Base-by-base conservation (phyloP, 768 basidiomycete genomes). In the Crassisporium funariophilum region DNA sequence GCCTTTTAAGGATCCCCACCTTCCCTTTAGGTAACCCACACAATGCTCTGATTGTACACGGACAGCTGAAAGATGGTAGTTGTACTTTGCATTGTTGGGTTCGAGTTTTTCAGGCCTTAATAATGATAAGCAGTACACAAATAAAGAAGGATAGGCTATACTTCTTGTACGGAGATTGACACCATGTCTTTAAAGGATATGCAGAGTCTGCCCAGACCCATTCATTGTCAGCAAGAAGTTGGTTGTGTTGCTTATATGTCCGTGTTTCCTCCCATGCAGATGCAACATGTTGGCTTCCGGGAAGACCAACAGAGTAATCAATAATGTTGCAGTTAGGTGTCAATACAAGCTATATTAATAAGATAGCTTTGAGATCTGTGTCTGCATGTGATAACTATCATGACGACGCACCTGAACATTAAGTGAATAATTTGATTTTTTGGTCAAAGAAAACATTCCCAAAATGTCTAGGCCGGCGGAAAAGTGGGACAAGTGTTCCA, bases 191-290 rank as follows among this genome's bases (percentile, higher is more conserved):
- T 5, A 48, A 53, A 5, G 69, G 64, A 53, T 72, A 72, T 11
- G 71, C 67, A 10, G 69, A 70, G 54, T 72, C 70, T 13, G 60
- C 68, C 68, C 70, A 71, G n/a, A 70, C 54, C 24, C 46, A 71
- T 35, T 70, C 69, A 4, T 48, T 54, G 15, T 40, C 47, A 5
- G 52, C 37, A 15, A 71, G 47, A 8, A 71, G 33, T 1, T 16
- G 35, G 0, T 44, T 23, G 43, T 62, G 61, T 12, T 68, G 45
- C 23, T 58, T 51, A 21, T 24, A 31, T 5, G 62, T 35, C 4
- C 37, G 20, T 1, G 68, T 70, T 9, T 58, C 25, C 20, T 59
- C 34, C 54, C 53, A 72, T 8, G 67, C 68, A 4, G 62, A 61
- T 12, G 70, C 47, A 55, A 72, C 66, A 52, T 73, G 71, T 13